Base-by-base conservation (phyloP, 768 basidiomycete species). In the Boletus pseudo-olivaceus region DNA sequence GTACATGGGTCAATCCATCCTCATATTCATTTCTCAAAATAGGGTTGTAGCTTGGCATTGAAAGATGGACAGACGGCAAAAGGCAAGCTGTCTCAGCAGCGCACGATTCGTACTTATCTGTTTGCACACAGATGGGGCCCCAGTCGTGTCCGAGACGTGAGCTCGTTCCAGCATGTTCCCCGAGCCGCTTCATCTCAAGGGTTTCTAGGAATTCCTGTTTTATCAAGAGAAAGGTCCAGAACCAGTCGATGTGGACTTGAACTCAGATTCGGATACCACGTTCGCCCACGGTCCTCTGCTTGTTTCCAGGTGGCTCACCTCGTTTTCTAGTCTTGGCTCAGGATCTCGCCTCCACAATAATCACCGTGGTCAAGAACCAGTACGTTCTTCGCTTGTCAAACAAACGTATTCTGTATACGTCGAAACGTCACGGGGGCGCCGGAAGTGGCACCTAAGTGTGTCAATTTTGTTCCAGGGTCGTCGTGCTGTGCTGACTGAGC, bases 391-490 rank as follows among this genome's bases (percentile, higher is more conserved):
- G 46, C 77, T 90, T 29, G 78, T 88, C 53, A 90, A 90, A 63
- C 88, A 91, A 67, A 90, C 88, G 0, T 91, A 88, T 65, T 89
- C 87, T 8, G 88, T 88, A 29, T 87, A 78, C 60, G 85, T 89
- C 35, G 78, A 85, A n/a, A 84, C 82, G 3, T 62, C 77, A 19
- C 71, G 75, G 51, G 87, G 87, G n/a, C 79, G 80, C 53, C 77
- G 84, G 58, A 91, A 91, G 62, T 90, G 88, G 88, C 88, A 91
- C 61, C 76, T 91, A 32, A 90, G 88, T 89, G 67, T 49, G 85
- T 72, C 38, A 14, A 54, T 42, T 57, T 60, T 23, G 47, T 51
- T 34, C 35, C 33, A 34, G n/a, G 14, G 42, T 42, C 50, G 45
- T 44, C 15, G 9, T 34, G 35, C 54, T 29, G 38, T 14, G 12